Percentiles rank a stretch among this genome's conserved stretches.
Conservation (phyloP, 495 filamentous ascomycete genomes). For the Trichoderma erinaceum region DNA sequence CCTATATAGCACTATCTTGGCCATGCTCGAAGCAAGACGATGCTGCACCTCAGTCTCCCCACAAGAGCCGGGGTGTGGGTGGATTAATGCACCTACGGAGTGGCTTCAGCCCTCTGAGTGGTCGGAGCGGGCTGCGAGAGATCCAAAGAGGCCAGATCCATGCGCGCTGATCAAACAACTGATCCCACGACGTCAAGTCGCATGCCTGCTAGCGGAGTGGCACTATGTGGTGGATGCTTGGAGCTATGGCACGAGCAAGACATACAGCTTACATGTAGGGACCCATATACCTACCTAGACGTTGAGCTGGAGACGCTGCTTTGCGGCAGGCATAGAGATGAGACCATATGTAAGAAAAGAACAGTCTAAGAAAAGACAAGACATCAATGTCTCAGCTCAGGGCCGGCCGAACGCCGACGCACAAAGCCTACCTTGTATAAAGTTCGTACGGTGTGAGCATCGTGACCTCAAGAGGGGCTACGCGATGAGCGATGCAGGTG, state of each 20-base stretch:
- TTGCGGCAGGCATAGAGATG: neutral
- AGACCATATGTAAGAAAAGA: neutral
- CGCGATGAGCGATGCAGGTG: neutral
- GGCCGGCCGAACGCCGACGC: neutral
- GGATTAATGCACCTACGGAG: neutral
- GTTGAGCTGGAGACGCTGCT: neutral
- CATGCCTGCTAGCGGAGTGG: neutral
- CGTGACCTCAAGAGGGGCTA: neutral
- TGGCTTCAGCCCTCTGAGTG: neutral
- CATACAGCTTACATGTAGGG: neutral
- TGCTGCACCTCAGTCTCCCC: constrained; percentile 3
- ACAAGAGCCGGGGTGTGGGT: constrained; percentile 9
- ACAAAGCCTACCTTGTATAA: neutral
- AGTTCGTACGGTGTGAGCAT: constrained; percentile 2
- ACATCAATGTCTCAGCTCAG: neutral
- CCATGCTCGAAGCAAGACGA: neutral
- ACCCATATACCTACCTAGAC: neutral
- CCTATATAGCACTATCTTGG: neutral
- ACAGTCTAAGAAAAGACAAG: neutral
- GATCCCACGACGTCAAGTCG: neutral
- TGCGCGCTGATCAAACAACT: constrained; percentile 9
- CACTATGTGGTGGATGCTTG: neutral
- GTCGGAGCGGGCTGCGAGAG: neutral
- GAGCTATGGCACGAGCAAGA: neutral
- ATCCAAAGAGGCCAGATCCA: constrained; percentile 12